Conservation (phyloP, 2,329 filamentous ascomycete species). For the Paecilomyces formosus region DNA sequence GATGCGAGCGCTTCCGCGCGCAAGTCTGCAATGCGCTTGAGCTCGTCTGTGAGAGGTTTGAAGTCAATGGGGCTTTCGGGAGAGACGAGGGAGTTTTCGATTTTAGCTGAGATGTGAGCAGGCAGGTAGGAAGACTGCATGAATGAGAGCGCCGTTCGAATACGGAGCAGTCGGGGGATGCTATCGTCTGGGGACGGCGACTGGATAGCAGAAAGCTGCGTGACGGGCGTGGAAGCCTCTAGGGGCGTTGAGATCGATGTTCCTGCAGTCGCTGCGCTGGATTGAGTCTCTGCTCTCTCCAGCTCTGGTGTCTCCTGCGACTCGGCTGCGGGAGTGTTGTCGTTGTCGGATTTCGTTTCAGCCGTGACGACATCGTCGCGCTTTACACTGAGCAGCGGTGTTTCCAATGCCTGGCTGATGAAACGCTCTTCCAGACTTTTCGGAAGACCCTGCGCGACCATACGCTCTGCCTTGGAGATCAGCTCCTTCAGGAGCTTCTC, state of each 20-base stretch:
- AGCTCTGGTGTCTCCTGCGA: conserved; percentile 20
- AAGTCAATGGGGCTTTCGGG: conserved; percentile 55
- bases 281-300: conserved; percentile 23
- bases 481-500: conserved; percentile 61
- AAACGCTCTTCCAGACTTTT: conserved; percentile 79
- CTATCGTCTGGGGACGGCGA: conserved; percentile 21
- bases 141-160: conserved; percentile 44
- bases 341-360: conserved; percentile 14
- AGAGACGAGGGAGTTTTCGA: conserved; percentile 32
- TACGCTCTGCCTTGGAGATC: conserved; percentile 61
- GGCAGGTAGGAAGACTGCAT: conserved; percentile 45
- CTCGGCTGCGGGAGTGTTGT: conserved; percentile 15
- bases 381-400: conserved; percentile 64
- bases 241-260: conserved; percentile 22
- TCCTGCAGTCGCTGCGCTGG: conserved; percentile 24
- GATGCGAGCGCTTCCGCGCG: conserved; percentile 64
- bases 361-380: conserved; percentile 42
- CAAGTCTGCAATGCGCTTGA: conserved; percentile 57
- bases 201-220: conserved; percentile 25
- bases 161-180: conserved; percentile 37
- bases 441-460: conserved; percentile 61
- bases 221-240: conserved; percentile 26
- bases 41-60: conserved; percentile 60
- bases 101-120: conserved; percentile 24
- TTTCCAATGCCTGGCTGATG: conserved; percentile 66